A percentile compares a stretch with the other conserved stretches of the same genome.
Evolutionary conservation across 2,329 filamentous ascomycete genomes (phyloP).

Genomic region (Aureobasidium zeae): DNA sequence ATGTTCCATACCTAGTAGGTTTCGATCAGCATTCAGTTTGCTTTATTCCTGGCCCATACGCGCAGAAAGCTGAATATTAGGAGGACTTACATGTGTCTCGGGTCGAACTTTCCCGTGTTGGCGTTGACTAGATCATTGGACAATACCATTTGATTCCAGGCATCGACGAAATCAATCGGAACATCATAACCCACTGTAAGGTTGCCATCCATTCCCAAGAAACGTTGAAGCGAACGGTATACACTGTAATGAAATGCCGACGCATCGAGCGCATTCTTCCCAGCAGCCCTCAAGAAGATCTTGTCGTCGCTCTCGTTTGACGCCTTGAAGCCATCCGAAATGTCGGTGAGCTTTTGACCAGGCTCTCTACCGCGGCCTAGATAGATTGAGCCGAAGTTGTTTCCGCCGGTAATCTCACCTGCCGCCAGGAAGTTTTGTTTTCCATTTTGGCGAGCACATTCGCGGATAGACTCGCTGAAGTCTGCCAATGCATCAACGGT

Average conservation of each 20-base stretch:
- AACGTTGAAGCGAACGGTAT: conserved; percentile 51
- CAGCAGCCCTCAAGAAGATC: conserved; percentile 43
- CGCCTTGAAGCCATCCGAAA: conserved; percentile 40
- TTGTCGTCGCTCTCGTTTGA: conserved; percentile 35
- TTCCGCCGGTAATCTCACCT: conserved; percentile 56
- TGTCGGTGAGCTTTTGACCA: conserved; percentile 39
- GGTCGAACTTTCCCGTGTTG: conserved; percentile 52
- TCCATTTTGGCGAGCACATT: conserved; percentile 47
- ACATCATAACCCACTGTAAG: conserved; percentile 34
- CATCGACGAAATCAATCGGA: conserved; percentile 42
- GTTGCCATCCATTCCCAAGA: conserved; percentile 51
- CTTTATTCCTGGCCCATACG: too few relatives aligned
- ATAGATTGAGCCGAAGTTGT: conserved; percentile 51
- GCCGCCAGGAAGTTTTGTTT: conserved; percentile 57
- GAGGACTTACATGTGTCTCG: conserved; percentile 47
- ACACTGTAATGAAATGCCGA: conserved; percentile 56
- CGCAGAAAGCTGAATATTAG: too few relatives aligned
- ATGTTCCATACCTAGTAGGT: conserved; percentile 41
- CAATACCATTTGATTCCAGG: conserved; percentile 48
- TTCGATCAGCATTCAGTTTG: neutral
- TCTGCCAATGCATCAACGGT: conserved; percentile 53
- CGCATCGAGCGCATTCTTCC: conserved; percentile 47
- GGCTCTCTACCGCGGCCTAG: conserved; percentile 53
- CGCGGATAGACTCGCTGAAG: conserved; percentile 47
- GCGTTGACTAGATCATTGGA: conserved; percentile 53